Evolutionary conservation across 441 rosid species (phyloP).

Genomic region (Populus hybrid): DNA sequence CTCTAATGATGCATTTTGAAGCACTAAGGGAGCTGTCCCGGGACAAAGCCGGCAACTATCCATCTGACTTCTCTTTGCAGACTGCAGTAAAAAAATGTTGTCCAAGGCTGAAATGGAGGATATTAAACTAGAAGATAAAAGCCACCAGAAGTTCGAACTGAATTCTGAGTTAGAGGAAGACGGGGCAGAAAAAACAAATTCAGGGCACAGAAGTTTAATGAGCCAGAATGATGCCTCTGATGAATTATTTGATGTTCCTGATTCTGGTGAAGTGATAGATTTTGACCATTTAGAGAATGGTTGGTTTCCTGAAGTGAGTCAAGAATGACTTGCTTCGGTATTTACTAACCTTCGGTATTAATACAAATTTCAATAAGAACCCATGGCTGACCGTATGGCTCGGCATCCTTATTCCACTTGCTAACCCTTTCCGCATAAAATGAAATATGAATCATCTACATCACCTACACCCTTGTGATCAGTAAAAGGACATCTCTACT

Average conservation of each 20-base stretch:
- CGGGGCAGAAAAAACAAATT: constrained; percentile 40
- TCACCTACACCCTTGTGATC: constrained; percentile 98
- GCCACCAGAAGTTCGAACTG: constrained; percentile 19
- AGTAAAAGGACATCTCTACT: constrained; percentile 60
- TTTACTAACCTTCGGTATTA: background rate
- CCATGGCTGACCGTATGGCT: constrained; percentile 91
- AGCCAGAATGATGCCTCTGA: constrained; percentile 59
- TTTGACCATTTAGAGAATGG: constrained; percentile 37
- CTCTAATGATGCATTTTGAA: constrained; percentile 18
- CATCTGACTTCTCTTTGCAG: constrained; percentile 38
- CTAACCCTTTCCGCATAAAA: constrained; percentile 91
- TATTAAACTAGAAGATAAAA: constrained; percentile 24
- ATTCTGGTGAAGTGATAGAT: constrained; percentile 41
- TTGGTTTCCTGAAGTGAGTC: constrained; percentile 38
- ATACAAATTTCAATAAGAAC: constrained; percentile 20
- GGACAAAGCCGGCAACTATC: constrained; percentile 51
- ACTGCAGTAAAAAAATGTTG: constrained; percentile 26
- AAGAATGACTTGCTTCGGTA: constrained; percentile 47
- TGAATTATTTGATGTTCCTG: constrained; percentile 96
- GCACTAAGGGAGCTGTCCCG: constrained; percentile 76
- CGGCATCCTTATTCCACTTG: constrained; percentile 83
- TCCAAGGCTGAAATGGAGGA: constrained; percentile 30
- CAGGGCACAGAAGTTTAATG: constrained; percentile 45
- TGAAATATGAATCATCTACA: constrained; percentile 95
- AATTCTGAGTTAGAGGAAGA: constrained; percentile 18